Evolutionary conservation across 129 eudicot genomes (phyloP), one percentile per base, ranked within the genome.

Genomic region (Tagetes patula): DNA sequence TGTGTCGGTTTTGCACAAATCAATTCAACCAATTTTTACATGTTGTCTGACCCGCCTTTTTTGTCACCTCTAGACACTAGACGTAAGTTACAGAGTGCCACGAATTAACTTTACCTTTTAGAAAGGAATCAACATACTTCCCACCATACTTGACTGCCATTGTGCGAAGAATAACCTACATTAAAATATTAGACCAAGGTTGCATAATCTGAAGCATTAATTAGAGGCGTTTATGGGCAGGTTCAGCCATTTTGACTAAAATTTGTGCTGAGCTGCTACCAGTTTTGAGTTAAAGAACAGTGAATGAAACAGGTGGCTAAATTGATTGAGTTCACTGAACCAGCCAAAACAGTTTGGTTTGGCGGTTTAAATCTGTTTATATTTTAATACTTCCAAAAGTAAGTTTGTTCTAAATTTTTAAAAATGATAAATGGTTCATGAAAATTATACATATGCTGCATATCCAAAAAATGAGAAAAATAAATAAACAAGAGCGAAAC

Each of bases 61-160:
- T 58, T 58, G 38, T 14, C 64, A 8, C 6, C 6, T 58, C 39
- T 32, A 77, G 13, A 70, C 69, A 52, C 39, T 32, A 77, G 13
- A 70, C 69, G 46, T 37, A 33, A 72, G 45, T 78, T 48, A 30
- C 32, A 42, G 55, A 36, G 38, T 4, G 5, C 65, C 59, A 65
- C 55, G 48, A 32, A 33, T 40, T 54, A 54, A 68, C 9, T 46
- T 70, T 79, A 90, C 96, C 95, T 90, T 87, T 90, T 39, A 90
- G 81, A 56, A 90, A 90, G 53, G 89, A 75, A 73, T 88, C 95
- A 31, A 90, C 81, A 79, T 85, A 90, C 85, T 85, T 90, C 69
- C 95, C 95, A 71, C 95, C 96, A 73, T 84, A 85, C 88, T 90
- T 90, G 68, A 90, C 87, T 12, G 91, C 89, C 87, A 90, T 81